A percentile compares a stretch with the other conserved stretches of the same genome.
Conservation (phyloP, 805 yeast species). For the Kodamaea kakaduensis region DNA sequence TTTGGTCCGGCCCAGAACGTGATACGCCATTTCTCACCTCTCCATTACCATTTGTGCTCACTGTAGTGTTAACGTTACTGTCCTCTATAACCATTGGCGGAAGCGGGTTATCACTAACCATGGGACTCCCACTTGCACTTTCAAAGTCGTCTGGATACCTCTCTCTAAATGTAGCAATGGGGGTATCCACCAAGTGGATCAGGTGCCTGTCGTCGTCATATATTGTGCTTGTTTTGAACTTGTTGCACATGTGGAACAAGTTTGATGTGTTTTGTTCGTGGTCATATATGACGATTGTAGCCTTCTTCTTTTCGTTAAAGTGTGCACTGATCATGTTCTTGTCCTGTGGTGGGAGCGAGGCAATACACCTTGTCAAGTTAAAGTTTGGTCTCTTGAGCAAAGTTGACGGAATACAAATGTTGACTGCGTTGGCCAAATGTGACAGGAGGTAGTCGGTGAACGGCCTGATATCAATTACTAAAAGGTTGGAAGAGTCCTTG, state of each 20-base stretch:
- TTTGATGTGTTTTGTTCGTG: slow-evolving; percentile 32
- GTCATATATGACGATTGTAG: slow-evolving; percentile 44
- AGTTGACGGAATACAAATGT: slow-evolving; percentile 88
- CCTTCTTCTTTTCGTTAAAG: slow-evolving; percentile 16
- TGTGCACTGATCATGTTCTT: slow-evolving; percentile 38
- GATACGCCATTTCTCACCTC: slow-evolving; percentile 9
- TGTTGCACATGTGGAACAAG: slow-evolving; percentile 45
- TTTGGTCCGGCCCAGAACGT: too few species aligned
- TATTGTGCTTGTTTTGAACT: slow-evolving; percentile 37
- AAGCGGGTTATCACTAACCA: slow-evolving; percentile 10
- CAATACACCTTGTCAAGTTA: slow-evolving; percentile 57
- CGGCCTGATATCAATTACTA: slow-evolving; percentile 78
- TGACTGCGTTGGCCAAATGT: slow-evolving; percentile 60
- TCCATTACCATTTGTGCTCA: slow-evolving; percentile 9
- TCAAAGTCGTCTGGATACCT: slow-evolving; percentile 18
- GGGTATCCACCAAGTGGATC: slow-evolving; percentile 40
- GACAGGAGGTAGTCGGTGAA: slow-evolving; percentile 64
- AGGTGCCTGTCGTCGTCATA: slow-evolving; percentile 22
- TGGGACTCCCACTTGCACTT: slow-evolving; percentile 10
- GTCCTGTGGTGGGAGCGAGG: slow-evolving; percentile 55
- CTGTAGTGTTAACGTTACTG: slow-evolving; percentile 13
- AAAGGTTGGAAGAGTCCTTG: slow-evolving; percentile 6
- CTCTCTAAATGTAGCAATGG: slow-evolving; percentile 35
- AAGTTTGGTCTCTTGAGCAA: slow-evolving; percentile 72
- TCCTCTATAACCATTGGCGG: slow-evolving; percentile 11